phyloP scores from a whole-genome alignment of 2,329 filamentous ascomycete genomes.

The Sporothrix sp. region DNA sequence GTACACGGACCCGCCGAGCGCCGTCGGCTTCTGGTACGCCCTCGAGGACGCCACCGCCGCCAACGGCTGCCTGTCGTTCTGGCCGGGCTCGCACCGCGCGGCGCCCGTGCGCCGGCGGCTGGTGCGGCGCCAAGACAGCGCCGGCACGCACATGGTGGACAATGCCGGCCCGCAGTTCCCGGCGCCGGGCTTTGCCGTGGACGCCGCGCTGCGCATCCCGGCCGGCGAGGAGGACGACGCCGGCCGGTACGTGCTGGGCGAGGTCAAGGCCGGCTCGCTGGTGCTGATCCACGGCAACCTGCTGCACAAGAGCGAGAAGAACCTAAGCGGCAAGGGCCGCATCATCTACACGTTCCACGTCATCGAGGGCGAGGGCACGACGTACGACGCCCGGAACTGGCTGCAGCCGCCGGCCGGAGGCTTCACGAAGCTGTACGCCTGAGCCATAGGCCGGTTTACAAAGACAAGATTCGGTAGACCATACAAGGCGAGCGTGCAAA shows the following conservation, averaged over 20 bases:
- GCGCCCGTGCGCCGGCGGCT: conserved; percentile 64
- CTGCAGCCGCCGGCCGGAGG: conserved; percentile 72
- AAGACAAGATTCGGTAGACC: too few relatives aligned
- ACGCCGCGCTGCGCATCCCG: conserved; percentile 16
- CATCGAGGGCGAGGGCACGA: conserved; percentile 61
- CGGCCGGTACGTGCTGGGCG: conserved; percentile 63
- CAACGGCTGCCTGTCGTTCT: conserved; percentile 85
- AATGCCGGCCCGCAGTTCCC: conserved; percentile 58
- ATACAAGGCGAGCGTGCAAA: too few relatives aligned
- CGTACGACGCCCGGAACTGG: conserved; percentile 87
- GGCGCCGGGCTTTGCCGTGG: conserved; percentile 35
- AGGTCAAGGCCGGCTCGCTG: conserved; percentile 83
- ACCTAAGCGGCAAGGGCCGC: conserved; percentile 72
- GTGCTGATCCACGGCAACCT: conserved; percentile 94
- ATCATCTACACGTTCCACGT: conserved; percentile 98
- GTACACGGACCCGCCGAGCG: conserved; percentile 79
- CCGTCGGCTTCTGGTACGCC: conserved; percentile 96
- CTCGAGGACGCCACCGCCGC: conserved; percentile 79
- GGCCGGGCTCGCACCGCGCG: conserved; percentile 66
- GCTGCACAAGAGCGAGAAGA: conserved; percentile 92
- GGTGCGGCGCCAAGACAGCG: conserved; percentile 49
- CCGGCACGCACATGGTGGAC: conserved; percentile 56
- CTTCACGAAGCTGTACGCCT: conserved; percentile 58
- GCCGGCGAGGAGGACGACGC: conserved; percentile 29
- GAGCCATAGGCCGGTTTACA: too few relatives aligned